Conservation (phyloP, 2,329 filamentous ascomycete genomes). For the Epicoccum nigrum region DNA sequence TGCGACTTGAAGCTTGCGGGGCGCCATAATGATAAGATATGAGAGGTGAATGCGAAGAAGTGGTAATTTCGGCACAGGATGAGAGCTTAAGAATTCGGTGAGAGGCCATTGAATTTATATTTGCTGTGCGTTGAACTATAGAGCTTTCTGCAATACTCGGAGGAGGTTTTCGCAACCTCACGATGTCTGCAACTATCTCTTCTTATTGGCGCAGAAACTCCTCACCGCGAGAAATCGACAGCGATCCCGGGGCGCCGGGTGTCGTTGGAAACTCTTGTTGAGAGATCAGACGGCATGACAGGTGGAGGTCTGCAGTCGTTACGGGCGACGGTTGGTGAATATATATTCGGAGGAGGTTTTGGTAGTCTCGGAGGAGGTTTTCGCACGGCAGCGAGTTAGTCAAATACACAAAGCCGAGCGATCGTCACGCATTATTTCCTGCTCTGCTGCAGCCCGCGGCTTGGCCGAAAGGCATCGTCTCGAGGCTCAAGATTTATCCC, state of each 20-base stretch:
- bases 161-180: constrained; percentile 15
- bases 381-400: neutral
- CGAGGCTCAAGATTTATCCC: no score
- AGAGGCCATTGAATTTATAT: constrained; percentile 2
- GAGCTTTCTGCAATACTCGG: constrained; percentile 7
- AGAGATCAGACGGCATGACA: neutral
- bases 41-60: neutral
- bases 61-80: neutral
- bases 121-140: constrained; percentile 6
- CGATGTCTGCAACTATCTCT: neutral
- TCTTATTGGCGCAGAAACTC: constrained; percentile 1
- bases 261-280: neutral
- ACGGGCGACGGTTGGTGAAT: constrained; percentile 4
- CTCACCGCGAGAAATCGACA: neutral
- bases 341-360: constrained; percentile 15
- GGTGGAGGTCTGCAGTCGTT: neutral
- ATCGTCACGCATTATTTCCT: no score
- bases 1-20: constrained; percentile 52
- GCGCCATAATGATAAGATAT: neutral
- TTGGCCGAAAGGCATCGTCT: no score
- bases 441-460: no score
- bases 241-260: neutral
- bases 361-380: neutral
- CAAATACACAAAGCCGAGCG: neutral
- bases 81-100: neutral